Percentiles rank a stretch among this genome's conserved stretches.
Evolutionary conservation across 169 alveolate genomes (phyloP).

Genomic region (Toxoplasma gondii): DNA sequence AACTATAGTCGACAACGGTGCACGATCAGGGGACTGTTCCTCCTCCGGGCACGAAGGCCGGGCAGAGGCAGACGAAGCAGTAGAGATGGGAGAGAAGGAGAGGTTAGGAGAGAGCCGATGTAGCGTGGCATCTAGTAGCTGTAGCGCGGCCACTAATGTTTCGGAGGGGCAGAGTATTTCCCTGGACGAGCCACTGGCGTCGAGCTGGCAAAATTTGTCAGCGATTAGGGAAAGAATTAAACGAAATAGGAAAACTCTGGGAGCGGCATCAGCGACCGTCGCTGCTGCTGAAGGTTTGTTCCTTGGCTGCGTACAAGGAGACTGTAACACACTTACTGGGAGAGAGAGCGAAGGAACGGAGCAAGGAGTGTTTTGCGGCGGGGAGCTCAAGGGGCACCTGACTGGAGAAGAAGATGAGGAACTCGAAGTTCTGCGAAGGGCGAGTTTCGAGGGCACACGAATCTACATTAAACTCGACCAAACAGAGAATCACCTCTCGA

Average conservation of each 20-base stretch:
- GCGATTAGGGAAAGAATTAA: neutral
- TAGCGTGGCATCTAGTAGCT: too few species aligned
- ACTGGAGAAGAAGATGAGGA: neutral
- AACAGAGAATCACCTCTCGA: neutral
- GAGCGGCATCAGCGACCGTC: neutral
- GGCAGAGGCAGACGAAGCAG: neutral
- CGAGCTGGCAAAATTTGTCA: neutral
- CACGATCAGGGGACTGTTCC: neutral
- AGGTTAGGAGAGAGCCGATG: too few species aligned
- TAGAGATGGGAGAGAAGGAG: neutral
- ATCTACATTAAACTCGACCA: neutral
- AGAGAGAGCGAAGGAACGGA: neutral
- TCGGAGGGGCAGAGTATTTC: too few species aligned
- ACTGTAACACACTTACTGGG: neutral
- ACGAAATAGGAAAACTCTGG: neutral
- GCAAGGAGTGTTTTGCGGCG: neutral
- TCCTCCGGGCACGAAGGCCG: neutral
- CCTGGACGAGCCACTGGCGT: too few species aligned
- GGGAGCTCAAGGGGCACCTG: neutral
- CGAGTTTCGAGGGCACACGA: neutral
- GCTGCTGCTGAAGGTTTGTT: neutral
- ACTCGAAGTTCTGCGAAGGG: conserved; percentile 1
- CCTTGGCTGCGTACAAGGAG: neutral
- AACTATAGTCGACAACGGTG: neutral
- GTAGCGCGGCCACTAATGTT: too few species aligned